Base-by-base conservation (phyloP, 1,284 basidiomycete genomes). In the Boletus smithii region DNA sequence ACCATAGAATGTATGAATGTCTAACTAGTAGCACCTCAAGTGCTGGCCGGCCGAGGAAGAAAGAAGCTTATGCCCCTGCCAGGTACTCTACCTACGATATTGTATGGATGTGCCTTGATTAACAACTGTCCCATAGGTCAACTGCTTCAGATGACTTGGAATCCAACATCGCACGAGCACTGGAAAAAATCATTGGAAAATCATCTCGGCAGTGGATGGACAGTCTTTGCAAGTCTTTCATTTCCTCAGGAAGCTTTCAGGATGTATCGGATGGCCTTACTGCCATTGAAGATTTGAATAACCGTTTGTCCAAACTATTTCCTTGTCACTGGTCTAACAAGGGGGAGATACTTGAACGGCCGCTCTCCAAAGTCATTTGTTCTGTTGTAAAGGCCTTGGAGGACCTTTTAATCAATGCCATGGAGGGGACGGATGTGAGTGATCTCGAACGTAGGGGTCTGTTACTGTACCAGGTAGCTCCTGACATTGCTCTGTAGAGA, bases 391-490 rank as follows among this genome's bases (percentile, higher is more conserved):
- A 14, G 7, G 20, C n/a, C 3, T 35, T 44, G 13, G 24, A 44
- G 14, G 35, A 37, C 24, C 32, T 44, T n/a, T 20, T 44, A 13
- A 11, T 44, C 16, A 36, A 37, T 20, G 33, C 26, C 8, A 44
- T 44, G 43, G 43, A 44, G 14, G 43, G 43, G 8, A 27, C 43
- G n/a, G 34, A 44, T 37, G 23, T 44, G 5, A 13, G 9, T 5
- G 8, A 20, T 5, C 24, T 37, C 17, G 14, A 22, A 10, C 6
- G 8, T 3, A 26, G 34, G 20, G 23, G 24, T 7, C 11, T 44
- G n/a, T 22, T 44, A 11, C 16, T 44, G 8, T 44, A 36, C n/a
- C 43, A 44, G 13, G 23, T 18, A 27, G 24, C 37, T 14, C 24
- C 23, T 16, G 23, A 39, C 16, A 14, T 39, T n/a, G n/a, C n/a